Evolutionary conservation across 2,329 filamentous ascomycete genomes (phyloP).

Genomic region (Massarina eburnea): DNA sequence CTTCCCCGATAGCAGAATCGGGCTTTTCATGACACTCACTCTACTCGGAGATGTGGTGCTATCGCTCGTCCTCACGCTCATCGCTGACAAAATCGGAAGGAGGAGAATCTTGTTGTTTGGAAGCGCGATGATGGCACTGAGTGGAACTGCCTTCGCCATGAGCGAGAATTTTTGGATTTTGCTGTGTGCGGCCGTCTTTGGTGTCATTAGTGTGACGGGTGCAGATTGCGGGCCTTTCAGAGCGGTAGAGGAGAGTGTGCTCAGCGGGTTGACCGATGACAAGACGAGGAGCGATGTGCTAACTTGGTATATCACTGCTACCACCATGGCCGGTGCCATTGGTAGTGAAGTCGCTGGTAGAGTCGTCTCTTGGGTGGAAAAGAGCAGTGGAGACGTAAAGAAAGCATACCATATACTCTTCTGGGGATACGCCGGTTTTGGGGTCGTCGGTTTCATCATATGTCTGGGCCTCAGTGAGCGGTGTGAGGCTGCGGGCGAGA

Average conservation of each 20-base stretch:
- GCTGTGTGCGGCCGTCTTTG: constrained; percentile 40
- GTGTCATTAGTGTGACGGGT: constrained; percentile 42
- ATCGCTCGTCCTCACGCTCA: constrained; percentile 40
- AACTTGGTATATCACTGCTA: constrained; percentile 43
- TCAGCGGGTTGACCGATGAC: constrained; percentile 40
- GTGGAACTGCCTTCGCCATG: constrained; percentile 39
- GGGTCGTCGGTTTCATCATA: constrained; percentile 42
- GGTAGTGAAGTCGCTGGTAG: constrained; percentile 43
- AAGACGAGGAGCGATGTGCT: constrained; percentile 41
- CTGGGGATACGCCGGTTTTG: constrained; percentile 47
- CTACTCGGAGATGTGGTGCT: constrained; percentile 43
- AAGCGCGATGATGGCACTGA: constrained; percentile 39
- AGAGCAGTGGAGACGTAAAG: constrained; percentile 39
- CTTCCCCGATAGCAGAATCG: constrained; percentile 40
- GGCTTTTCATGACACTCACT: constrained; percentile 46
- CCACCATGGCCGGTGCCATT: constrained; percentile 38
- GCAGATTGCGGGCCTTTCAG: constrained; percentile 39
- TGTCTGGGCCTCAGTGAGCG: constrained; percentile 43
- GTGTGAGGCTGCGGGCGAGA: constrained; percentile 44
- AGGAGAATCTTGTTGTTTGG: constrained; percentile 39
- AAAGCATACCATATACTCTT: constrained; percentile 47
- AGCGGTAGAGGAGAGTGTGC: constrained; percentile 39
- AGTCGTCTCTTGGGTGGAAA: constrained; percentile 43
- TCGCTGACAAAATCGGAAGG: constrained; percentile 42
- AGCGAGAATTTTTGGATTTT: constrained; percentile 43